Base-by-base conservation (phyloP, 2,329 filamentous ascomycete species). In the Ceratocystis harringtonii region DNA sequence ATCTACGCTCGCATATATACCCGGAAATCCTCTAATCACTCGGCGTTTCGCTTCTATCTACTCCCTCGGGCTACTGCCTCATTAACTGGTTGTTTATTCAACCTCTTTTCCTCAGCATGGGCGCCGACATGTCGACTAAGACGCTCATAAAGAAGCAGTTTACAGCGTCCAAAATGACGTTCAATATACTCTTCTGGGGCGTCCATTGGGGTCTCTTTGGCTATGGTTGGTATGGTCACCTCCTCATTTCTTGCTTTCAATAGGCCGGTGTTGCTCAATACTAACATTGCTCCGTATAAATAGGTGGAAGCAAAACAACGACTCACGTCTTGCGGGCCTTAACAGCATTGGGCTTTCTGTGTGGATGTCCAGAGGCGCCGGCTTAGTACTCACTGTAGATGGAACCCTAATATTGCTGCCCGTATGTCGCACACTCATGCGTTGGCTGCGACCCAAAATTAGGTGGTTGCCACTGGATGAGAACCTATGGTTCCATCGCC, bases 401-500 rank as follows among this genome's bases (percentile, higher is more conserved):
- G 85, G 85, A 65, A 87, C 90, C 72, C 79, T 97, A 69, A 96
- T 99, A 71, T 77, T 99, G 32, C 80, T 99, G 67, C 94, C 94
- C 6, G 96, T 99, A 79, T 99, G 94, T 79, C 83, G 94, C 70
- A 97, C 92, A 66, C 77, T 97, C 41, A 82, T 99, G 72, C 84
- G 90, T 74, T 88, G 84, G 73, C 75, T 97, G 65, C 84, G 94
- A 69, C 94, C 94, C 30, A 95, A 95, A 78, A 77, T 96, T 69
- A 84, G 85, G 74, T 96, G 89, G 78, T 74, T 97, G 12, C 94
- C 94, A 4, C 81, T 99, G n/a, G 94, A 99, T 72, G 94, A 99
- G 78, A 95, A 92, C 68, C 82, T 92, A 70, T 99, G 92, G 91
- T 95, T 99, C 76, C 94, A 99, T 78, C 83, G 92, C 69, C 94